Evolutionary conservation across 2,329 filamentous ascomycete genomes (phyloP), one percentile per base, ranked within the genome.

Genomic region (Aspergillus sp.): DNA sequence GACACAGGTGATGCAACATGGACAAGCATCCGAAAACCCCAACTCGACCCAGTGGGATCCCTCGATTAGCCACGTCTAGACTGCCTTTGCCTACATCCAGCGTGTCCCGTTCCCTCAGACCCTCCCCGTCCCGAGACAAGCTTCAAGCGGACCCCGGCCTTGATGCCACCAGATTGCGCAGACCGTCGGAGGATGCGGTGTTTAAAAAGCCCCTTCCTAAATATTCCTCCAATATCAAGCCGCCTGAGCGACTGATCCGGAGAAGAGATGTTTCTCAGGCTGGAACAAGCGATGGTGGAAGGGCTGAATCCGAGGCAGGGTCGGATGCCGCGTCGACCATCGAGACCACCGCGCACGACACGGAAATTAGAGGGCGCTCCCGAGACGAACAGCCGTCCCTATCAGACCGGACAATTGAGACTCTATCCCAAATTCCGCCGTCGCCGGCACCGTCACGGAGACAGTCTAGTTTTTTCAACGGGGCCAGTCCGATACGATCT

Each of bases 321-420:
- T 28, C 39, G 38, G 40, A 50, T 27, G 46, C 49, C 33, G 13
- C 40, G 29, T 44, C 39, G 30, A 42, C 40, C 29, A 49, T 55
- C 28, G 43, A 44, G 26, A 45, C 46, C 7, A 38, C 26, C 9
- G n/a, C 40, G 12, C 45, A 58, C 8, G 54, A 56, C 31, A 40
- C 38, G 40, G 51, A 61, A 34, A 44, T 39, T 34, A 51, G 61
- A 32, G 61, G 56, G 31, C 57, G 57, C 39, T 45, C 51, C 12
- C 46, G 46, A 34, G 45, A 44, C 29, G 43, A 46, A 27, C 58
- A 58, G 5, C 58, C 65, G 11, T 68, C 66, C 5, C 48, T 96
- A 4, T 82, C 86, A 0, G 90, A 96, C 56, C 77, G 91, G 45
- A 94, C 90, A 0, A 83, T 95, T 34, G 88, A 95, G 62, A 95